Evolutionary conservation across 331 rosid genomes (phyloP).

Genomic region (Malus hybrid): DNA sequence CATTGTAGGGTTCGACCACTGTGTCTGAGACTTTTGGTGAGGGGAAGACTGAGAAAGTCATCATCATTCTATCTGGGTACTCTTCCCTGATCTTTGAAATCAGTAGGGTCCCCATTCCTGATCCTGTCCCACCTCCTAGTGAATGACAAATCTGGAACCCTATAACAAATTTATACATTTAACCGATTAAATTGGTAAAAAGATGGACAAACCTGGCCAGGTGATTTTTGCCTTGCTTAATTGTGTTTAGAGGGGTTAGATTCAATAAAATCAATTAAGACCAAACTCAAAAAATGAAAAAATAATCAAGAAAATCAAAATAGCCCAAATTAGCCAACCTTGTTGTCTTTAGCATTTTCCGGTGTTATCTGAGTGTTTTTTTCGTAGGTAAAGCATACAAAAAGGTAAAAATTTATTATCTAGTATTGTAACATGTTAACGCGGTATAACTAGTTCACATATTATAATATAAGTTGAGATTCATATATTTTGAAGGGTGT

Average conservation of each 20-base stretch:
- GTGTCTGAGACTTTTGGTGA: slow-evolving; percentile 89
- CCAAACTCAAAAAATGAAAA: slow-evolving; percentile 4
- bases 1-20: slow-evolving; percentile 86
- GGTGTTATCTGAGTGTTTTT: background rate
- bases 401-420: background rate
- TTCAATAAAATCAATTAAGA: background rate
- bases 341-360: background rate
- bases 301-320: background rate
- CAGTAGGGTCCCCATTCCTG: slow-evolving; percentile 84
- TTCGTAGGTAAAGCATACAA: background rate
- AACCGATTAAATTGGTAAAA: no score
- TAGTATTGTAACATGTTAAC: background rate
- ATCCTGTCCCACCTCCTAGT: slow-evolving; percentile 87
- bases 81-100: slow-evolving; percentile 94
- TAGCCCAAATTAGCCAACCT: background rate
- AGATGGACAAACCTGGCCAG: no score
- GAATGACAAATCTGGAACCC: slow-evolving; percentile 89
- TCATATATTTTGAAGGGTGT: no score
- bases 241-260: background rate
- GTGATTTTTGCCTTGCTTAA: no score
- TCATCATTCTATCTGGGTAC: slow-evolving; percentile 88
- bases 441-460: no score
- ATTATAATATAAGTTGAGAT: no score
- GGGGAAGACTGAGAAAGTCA: slow-evolving; percentile 86
- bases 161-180: slow-evolving; percentile 12